Evolutionary conservation across 2,329 filamentous ascomycete species (phyloP), one percentile per base, ranked within the genome.

Genomic region (Akanthomyces lecanii): DNA sequence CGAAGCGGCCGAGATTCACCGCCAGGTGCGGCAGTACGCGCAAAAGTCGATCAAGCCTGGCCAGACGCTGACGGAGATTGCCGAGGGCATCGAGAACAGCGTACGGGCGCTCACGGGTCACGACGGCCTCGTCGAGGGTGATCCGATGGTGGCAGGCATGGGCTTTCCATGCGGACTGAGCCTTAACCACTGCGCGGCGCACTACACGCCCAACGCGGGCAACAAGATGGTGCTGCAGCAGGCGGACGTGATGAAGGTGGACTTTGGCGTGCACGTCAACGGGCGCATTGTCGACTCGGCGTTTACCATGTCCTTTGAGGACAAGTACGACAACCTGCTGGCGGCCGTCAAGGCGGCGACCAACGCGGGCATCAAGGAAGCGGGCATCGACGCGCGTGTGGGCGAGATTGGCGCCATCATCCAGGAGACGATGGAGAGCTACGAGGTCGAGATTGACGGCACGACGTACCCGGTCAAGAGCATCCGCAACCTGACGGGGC

Each of bases 361-460:
- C 63, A 90, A 92, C 75, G 96, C 93, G 68, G 94, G 94, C 71
- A 84, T 97, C 42, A 69, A 71, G 59, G 90, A 96, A 79, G 92
- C 93, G 6, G 93, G 93, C 70, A 96, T 97, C 71, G 93, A 97
- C 73, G 92, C 92, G 53, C 88, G 93, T 62, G 88, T 97, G 70
- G 88, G 89, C 66, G 92, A 96, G 71, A 90, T 96, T 66, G 91
- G 92, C 65, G 89, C 85, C 11, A 82, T 86, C 21, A 94, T 96
- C 69, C 92, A 96, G 77, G 92, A 96, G 77, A 85, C 89, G 33
- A 96, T 96, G 92, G 92, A 96, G 78, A 93, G 90, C 75, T 95
- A 94, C 76, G 92, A 96, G 78, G 85, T 94, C 57, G 90, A 95
- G 75, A 85, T 96, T 67, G 86, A 89, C 74, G 91, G 91, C 66